These are phyloP conservation scores for Lathyrus tuberosus DNA, from an alignment of 306 rosid genomes.

Conservation along the genomic window DNA sequence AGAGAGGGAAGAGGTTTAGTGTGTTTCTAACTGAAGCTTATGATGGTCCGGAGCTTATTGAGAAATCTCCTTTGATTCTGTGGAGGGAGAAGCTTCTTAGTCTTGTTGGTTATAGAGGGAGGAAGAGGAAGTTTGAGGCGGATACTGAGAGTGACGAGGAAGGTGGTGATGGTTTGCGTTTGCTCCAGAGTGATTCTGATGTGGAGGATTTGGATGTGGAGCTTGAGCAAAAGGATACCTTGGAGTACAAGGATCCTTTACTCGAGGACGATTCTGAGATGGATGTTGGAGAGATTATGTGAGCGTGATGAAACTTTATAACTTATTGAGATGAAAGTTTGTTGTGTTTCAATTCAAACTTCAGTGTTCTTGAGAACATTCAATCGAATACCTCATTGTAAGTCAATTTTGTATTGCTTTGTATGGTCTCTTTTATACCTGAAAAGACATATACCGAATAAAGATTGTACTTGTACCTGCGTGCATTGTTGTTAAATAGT, in stretches of 20 bases:
- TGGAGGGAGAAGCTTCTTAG: slow-evolving; percentile 78
- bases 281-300: slow-evolving; percentile 58
- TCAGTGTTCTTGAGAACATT: slow-evolving; percentile 11
- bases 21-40: slow-evolving; percentile 82
- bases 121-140: slow-evolving; percentile 63
- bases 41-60: slow-evolving; percentile 69
- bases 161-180: slow-evolving; percentile 39
- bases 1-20: slow-evolving; percentile 88
- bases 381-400: slow-evolving; percentile 18
- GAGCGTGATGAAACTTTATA: slow-evolving; percentile 33
- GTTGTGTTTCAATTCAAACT: slow-evolving; percentile 27
- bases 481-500: background rate
- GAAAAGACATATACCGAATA: slow-evolving; percentile 7
- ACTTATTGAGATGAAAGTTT: background rate
- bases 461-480: background rate
- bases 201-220: slow-evolving; percentile 45
- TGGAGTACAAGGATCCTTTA: slow-evolving; percentile 44
- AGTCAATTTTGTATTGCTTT: slow-evolving; percentile 25
- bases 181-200: slow-evolving; percentile 47
- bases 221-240: slow-evolving; percentile 45
- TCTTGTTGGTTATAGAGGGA: slow-evolving; percentile 57
- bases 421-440: slow-evolving; percentile 5
- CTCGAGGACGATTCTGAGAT: slow-evolving; percentile 50
- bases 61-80: slow-evolving; percentile 71
- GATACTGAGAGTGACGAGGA: slow-evolving; percentile 55